Percentiles rank a stretch among this genome's conserved stretches.
These are phyloP conservation scores for Hyphopichia fennica DNA, from an alignment of 1,139 yeast genomes.

Conservation along the genomic window DNA sequence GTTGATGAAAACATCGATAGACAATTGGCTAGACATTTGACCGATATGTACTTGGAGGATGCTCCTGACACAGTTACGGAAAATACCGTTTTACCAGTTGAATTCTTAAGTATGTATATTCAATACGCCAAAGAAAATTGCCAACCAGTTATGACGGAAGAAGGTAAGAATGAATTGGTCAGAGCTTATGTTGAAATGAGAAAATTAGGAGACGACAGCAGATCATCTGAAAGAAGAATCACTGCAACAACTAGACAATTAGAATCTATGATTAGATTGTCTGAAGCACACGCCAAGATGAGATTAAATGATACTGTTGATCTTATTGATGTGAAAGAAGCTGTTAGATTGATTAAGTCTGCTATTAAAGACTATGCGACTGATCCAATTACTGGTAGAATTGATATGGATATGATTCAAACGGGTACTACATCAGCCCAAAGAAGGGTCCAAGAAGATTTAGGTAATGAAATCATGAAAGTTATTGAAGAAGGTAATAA, in stretches of 20 bases:
- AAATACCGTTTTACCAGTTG: constrained; percentile 76
- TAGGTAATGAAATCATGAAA: constrained; percentile 58
- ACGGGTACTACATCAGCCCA: constrained; percentile 94
- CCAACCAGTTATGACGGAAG: constrained; percentile 75
- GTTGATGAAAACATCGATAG: constrained; percentile 87
- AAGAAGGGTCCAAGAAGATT: constrained; percentile 73
- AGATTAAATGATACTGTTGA: constrained; percentile 72
- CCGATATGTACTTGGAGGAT: constrained; percentile 91
- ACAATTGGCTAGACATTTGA: constrained; percentile 84
- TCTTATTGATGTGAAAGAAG: constrained; percentile 85
- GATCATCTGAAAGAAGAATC: constrained; percentile 84
- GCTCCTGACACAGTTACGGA: constrained; percentile 69
- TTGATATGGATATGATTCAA: constrained; percentile 95
- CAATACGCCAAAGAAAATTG: constrained; percentile 86
- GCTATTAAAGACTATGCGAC: constrained; percentile 98
- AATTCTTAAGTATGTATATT: constrained; percentile 81
- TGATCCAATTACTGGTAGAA: constrained; percentile 94
- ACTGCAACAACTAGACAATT: constrained; percentile 98
- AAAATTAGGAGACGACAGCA: constrained; percentile 86
- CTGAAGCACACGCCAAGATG: constrained; percentile 98
- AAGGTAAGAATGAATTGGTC: constrained; percentile 86
- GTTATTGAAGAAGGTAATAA: constrained; percentile 44
- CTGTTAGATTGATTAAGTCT: constrained; percentile 85
- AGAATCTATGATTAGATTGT: constrained; percentile 89
- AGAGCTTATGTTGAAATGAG: constrained; percentile 91